Percentiles rank a stretch among this genome's conserved stretches.
Evolutionary conservation across 345 rosid genomes (phyloP).

Genomic region (Dipteronia sinensis): DNA sequence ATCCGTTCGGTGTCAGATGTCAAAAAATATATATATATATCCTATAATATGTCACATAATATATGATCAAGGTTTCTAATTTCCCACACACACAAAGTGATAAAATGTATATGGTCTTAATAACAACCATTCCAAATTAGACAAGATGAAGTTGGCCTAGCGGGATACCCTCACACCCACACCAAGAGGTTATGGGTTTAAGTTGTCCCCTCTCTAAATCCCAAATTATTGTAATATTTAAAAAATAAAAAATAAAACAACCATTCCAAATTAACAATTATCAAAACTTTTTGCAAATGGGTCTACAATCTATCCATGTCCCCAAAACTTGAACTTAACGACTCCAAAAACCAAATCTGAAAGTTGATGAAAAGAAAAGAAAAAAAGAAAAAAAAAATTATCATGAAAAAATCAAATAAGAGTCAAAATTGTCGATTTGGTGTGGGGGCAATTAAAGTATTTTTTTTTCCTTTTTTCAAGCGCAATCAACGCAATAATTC

Average conservation of each 20-base stretch:
- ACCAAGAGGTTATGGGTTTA: too few relatives aligned
- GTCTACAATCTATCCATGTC: constrained; percentile 2
- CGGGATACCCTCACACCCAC: too few relatives aligned
- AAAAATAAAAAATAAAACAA: too few relatives aligned
- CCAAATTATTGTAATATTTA: too few relatives aligned
- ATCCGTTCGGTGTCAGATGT: too few relatives aligned
- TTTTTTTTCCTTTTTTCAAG: background rate
- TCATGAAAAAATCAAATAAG: background rate
- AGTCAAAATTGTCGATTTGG: constrained; percentile 27
- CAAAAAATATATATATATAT: too few relatives aligned
- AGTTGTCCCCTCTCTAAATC: too few relatives aligned
- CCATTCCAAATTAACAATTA: background rate
- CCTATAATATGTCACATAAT: too few relatives aligned
- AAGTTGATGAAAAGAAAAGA: background rate
- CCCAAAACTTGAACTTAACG: constrained; percentile 23
- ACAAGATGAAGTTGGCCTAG: too few relatives aligned
- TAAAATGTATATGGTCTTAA: too few relatives aligned
- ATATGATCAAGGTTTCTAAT: background rate
- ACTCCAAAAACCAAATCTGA: constrained; percentile 16
- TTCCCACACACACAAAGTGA: background rate
- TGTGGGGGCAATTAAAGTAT: constrained; percentile 14
- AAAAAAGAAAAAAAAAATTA: background rate
- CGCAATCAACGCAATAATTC: constrained; percentile 44
- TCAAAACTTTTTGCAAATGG: constrained; percentile 11
- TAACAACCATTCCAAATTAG: too few relatives aligned